Conservation (phyloP, 2,329 filamentous ascomycete species). For the Colletotrichum sublineola region DNA sequence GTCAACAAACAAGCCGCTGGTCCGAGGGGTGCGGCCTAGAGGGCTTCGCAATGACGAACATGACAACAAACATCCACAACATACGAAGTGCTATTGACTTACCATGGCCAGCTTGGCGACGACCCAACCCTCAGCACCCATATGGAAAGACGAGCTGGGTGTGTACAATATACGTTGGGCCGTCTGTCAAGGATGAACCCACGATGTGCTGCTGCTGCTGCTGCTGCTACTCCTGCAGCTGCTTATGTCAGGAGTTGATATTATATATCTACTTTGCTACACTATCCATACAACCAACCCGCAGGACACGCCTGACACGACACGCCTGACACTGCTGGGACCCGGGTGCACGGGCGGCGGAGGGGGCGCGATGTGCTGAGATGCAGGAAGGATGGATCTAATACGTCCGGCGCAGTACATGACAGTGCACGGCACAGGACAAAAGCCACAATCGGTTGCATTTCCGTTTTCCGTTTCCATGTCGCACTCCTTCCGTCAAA, state of each 20-base stretch:
- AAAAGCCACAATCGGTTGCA: not conserved
- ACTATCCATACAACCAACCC: not conserved
- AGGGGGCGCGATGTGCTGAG: not conserved
- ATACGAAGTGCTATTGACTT: not conserved
- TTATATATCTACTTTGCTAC: not conserved
- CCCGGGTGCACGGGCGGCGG: conserved; percentile 4
- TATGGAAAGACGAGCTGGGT: not conserved
- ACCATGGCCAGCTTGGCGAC: not conserved
- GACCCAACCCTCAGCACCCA: not conserved
- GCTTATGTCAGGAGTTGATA: conserved; percentile 2
- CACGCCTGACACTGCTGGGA: conserved; percentile 7
- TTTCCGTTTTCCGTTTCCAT: not conserved
- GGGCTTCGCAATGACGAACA: not conserved
- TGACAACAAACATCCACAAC: not conserved
- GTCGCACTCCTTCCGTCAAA: too few relatives aligned
- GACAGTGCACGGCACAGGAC: not conserved
- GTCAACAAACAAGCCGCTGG: conserved; percentile 23
- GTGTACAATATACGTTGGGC: not conserved
- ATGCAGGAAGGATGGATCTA: not conserved
- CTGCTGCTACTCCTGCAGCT: not conserved
- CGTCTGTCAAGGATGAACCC: not conserved
- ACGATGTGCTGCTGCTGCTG: not conserved
- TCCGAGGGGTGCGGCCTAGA: not conserved
- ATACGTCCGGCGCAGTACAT: too few relatives aligned
- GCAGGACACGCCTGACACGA: not conserved